These are phyloP conservation scores for Pulveroboletus sp. DNA, from an alignment of 768 basidiomycete genomes.

Conservation along the genomic window DNA sequence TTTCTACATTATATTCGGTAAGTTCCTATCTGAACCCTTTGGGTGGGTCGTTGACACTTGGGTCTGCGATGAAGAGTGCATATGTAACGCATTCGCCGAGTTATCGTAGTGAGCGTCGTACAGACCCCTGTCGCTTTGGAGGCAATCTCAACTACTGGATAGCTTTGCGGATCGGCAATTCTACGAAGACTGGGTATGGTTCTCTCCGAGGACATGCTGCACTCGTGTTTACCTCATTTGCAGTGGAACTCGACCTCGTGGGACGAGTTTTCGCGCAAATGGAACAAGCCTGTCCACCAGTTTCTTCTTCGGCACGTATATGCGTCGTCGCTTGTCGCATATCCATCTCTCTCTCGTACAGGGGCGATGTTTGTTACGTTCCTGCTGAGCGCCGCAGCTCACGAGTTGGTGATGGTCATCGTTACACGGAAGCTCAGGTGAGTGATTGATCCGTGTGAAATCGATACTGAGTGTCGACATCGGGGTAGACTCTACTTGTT, in stretches of 20 bases:
- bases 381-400: constrained; percentile 80
- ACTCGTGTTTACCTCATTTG: background rate
- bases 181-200: constrained; percentile 87
- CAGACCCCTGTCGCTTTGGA: background rate
- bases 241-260: constrained; percentile 97
- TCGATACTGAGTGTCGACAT: background rate
- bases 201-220: background rate
- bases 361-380: constrained; percentile 94
- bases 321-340: constrained; percentile 75
- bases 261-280: constrained; percentile 97
- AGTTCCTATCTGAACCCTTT: background rate
- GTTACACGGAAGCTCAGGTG: constrained; percentile 90
- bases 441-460: constrained; percentile 16
- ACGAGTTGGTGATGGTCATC: constrained; percentile 95
- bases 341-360: constrained; percentile 61
- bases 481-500: constrained; percentile 76
- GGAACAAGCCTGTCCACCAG: constrained; percentile 96
- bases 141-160: constrained; percentile 4
- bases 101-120: constrained; percentile 65
- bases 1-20: constrained; percentile 84
- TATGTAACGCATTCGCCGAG: constrained; percentile 95
- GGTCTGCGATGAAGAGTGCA: constrained; percentile 60
- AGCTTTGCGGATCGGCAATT: constrained; percentile 98
- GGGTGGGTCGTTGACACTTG: constrained; percentile 1
- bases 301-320: constrained; percentile 96